phyloP scores from a whole-genome alignment of 2,329 filamentous ascomycete species.

The Magnaporthiopsis rhizophila region DNA sequence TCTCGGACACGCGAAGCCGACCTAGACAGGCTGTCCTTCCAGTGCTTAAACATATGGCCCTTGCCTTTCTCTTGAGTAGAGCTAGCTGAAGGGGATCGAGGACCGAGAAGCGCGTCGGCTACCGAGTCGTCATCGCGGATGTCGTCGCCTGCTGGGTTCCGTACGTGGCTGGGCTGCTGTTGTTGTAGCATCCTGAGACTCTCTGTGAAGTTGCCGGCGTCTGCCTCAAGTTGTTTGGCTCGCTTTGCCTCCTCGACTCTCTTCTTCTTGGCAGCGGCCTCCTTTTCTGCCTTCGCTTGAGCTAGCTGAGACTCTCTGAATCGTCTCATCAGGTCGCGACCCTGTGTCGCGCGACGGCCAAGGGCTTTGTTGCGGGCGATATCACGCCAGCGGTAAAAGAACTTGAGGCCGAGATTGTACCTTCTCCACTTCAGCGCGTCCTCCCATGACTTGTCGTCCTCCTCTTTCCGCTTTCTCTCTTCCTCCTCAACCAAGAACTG shows the following conservation, averaged over 20 bases:
- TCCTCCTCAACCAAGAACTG: slow-evolving; percentile 31
- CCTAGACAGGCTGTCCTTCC: slow-evolving; percentile 5
- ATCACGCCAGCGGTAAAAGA: slow-evolving; percentile 48
- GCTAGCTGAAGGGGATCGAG: background rate
- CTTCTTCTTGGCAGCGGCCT: slow-evolving; percentile 26
- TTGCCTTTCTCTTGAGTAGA: slow-evolving; percentile 1
- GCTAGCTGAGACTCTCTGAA: slow-evolving; percentile 31
- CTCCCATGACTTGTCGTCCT: slow-evolving; percentile 38
- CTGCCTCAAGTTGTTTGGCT: slow-evolving; percentile 9
- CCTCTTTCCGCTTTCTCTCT: slow-evolving; percentile 34
- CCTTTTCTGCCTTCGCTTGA: slow-evolving; percentile 21
- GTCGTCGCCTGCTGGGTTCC: background rate
- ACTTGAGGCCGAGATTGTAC: slow-evolving; percentile 44
- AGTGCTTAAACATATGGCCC: background rate
- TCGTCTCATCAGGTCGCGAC: slow-evolving; percentile 40
- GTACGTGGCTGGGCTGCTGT: background rate
- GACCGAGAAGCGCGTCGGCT: slow-evolving; percentile 5
- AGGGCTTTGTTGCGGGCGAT: slow-evolving; percentile 39
- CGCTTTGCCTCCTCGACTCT: slow-evolving; percentile 22
- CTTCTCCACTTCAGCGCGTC: slow-evolving; percentile 39
- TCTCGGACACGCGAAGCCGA: slow-evolving; percentile 5
- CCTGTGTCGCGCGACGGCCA: slow-evolving; percentile 41
- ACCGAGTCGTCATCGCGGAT: slow-evolving; percentile 4
- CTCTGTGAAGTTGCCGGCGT: background rate
- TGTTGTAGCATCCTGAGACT: background rate